A percentile compares a stretch with the other conserved stretches of the same genome.
These are phyloP conservation scores for Verruconis gallopava DNA, from an alignment of 2,329 filamentous ascomycete species.

Conservation along the genomic window DNA sequence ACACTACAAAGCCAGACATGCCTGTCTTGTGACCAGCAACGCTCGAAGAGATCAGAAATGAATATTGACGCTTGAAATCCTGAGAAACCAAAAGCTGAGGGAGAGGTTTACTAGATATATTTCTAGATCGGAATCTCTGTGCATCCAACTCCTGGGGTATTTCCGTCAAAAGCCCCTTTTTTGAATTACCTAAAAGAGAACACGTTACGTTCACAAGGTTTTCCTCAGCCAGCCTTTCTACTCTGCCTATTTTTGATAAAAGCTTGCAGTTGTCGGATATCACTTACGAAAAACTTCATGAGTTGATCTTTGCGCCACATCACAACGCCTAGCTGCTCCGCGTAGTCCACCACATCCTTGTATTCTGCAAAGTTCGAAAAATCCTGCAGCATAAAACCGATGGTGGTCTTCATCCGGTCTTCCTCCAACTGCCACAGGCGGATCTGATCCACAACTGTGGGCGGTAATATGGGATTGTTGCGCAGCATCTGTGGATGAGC, in stretches of 20 bases:
- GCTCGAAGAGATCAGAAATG: too few relatives aligned
- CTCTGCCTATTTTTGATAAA: conserved; percentile 52
- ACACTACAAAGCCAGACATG: too few relatives aligned
- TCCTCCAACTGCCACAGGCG: conserved; percentile 95
- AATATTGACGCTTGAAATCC: too few relatives aligned
- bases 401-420: conserved; percentile 75
- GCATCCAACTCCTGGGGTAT: too few relatives aligned
- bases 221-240: not conserved
- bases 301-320: conserved; percentile 72
- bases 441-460: conserved; percentile 95
- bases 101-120: too few relatives aligned
- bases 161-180: too few relatives aligned
- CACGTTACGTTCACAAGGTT: too few relatives aligned
- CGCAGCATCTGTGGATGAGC: conserved; percentile 90
- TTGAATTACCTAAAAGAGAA: too few relatives aligned
- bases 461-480: conserved; percentile 65
- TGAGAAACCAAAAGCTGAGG: too few relatives aligned
- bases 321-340: conserved; percentile 80
- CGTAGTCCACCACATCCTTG: conserved; percentile 56
- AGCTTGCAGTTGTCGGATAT: conserved; percentile 75
- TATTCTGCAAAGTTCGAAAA: conserved; percentile 64
- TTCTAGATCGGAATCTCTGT: too few relatives aligned
- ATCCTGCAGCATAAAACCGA: conserved; percentile 81
- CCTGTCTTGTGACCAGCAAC: too few relatives aligned
- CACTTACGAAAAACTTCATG: conserved; percentile 81